phyloP scores from a whole-genome alignment of 2,329 filamentous ascomycete species.

The Colletotrichum zoysiae region DNA sequence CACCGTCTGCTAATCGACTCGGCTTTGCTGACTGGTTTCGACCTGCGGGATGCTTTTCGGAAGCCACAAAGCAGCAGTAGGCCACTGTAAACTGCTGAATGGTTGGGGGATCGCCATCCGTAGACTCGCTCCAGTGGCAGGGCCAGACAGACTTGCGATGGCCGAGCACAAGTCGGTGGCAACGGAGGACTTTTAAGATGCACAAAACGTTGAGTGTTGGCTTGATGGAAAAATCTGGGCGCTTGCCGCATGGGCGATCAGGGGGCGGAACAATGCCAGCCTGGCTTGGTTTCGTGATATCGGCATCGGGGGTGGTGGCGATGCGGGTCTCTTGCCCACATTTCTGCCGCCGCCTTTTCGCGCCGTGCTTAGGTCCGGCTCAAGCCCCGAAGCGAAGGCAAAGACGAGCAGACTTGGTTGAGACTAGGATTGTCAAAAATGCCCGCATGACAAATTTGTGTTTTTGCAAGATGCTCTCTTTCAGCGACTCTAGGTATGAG shows the following conservation, averaged over 20 bases:
- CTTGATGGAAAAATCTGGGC: background rate
- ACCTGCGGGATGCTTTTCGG: background rate
- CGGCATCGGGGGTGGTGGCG: background rate
- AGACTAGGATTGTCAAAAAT: background rate
- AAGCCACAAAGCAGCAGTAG: background rate
- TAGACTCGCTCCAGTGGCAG: background rate
- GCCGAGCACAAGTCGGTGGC: background rate
- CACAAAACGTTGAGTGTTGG: background rate
- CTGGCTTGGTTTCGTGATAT: background rate
- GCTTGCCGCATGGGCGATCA: background rate
- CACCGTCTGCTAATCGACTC: background rate
- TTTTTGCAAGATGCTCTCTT: constrained; percentile 2
- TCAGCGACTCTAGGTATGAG: background rate
- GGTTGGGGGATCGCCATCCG: background rate
- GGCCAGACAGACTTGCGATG: background rate
- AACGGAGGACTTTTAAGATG: background rate
- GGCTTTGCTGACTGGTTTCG: background rate
- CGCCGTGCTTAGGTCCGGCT: background rate
- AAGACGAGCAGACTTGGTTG: background rate
- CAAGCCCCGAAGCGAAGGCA: background rate
- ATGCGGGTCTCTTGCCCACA: background rate
- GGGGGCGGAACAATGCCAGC: background rate
- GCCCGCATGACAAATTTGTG: background rate
- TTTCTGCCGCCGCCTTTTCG: background rate
- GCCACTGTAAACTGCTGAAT: background rate